Evolutionary conservation across 2,329 filamentous ascomycete species (phyloP).

Genomic region (Esteya vermicola): DNA sequence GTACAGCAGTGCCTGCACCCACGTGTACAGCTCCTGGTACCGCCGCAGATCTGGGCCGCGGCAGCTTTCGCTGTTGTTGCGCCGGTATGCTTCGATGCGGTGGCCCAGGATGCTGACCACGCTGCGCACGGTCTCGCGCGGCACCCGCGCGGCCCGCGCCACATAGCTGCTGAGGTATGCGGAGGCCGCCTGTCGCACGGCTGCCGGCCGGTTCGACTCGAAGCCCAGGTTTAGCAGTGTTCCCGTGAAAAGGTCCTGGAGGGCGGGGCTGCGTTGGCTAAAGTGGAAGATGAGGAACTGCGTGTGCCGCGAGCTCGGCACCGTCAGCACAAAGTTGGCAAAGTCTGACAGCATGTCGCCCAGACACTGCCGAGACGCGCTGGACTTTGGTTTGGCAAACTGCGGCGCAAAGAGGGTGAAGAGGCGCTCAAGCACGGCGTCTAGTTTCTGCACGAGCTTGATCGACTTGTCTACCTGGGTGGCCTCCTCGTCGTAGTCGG

Average conservation of each 20-base stretch:
- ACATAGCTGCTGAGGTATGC: constrained; percentile 93
- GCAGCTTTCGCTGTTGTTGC: constrained; percentile 57
- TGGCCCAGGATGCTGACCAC: constrained; percentile 68
- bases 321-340: constrained; percentile 73
- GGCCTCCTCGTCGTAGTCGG: constrained; percentile 48
- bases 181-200: constrained; percentile 70
- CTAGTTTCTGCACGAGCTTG: constrained; percentile 79
- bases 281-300: constrained; percentile 97
- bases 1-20: constrained; percentile 81
- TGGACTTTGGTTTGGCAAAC: constrained; percentile 54
- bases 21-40: constrained; percentile 74
- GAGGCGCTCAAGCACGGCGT: constrained; percentile 74
- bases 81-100: constrained; percentile 64
- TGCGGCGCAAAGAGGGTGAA: constrained; percentile 69
- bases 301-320: constrained; percentile 80
- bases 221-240: constrained; percentile 61
- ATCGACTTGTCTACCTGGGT: constrained; percentile 57
- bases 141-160: constrained; percentile 72
- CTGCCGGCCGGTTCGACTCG: constrained; percentile 53
- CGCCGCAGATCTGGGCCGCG: constrained; percentile 73
- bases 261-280: constrained; percentile 62
- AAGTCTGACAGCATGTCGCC: constrained; percentile 77
- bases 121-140: constrained; percentile 59
- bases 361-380: constrained; percentile 57
- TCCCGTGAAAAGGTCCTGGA: constrained; percentile 72